Evolutionary conservation across 2,329 filamentous ascomycete genomes (phyloP).

Genomic region (Neonectria magnoliae): DNA sequence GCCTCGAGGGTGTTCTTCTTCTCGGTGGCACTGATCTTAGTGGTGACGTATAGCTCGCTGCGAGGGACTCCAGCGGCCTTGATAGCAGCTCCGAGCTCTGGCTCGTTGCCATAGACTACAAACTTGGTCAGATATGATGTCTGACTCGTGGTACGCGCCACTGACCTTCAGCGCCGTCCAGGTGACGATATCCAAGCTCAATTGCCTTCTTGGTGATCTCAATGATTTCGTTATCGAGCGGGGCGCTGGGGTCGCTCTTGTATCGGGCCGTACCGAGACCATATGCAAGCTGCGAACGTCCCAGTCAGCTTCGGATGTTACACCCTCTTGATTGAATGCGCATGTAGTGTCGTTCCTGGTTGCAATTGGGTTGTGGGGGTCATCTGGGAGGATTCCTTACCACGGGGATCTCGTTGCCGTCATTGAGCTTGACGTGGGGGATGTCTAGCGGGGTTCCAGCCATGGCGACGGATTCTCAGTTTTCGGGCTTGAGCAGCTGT

Average conservation of each 20-base stretch:
- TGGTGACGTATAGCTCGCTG: conserved; percentile 74
- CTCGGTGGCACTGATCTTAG: conserved; percentile 60
- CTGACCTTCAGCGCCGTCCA: conserved; percentile 78
- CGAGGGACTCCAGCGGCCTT: conserved; percentile 72
- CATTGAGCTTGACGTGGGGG: conserved; percentile 74
- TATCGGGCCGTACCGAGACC: conserved; percentile 76
- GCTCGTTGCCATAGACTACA: conserved; percentile 71
- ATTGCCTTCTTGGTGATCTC: conserved; percentile 69
- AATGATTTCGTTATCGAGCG: conserved; percentile 65
- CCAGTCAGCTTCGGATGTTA: not conserved
- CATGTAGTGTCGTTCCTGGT: not conserved
- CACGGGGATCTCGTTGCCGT: conserved; percentile 78
- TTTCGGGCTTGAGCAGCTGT: not conserved
- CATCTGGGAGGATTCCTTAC: conserved; percentile 50
- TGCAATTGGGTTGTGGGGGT: not conserved
- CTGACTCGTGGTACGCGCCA: not conserved
- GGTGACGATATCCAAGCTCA: conserved; percentile 74
- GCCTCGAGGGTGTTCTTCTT: conserved; percentile 58
- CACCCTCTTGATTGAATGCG: not conserved
- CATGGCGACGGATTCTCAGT: conserved; percentile 21
- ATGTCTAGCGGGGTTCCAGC: conserved; percentile 45
- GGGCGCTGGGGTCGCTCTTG: conserved; percentile 60
- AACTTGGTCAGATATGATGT: not conserved
- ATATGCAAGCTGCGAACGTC: conserved; percentile 68
- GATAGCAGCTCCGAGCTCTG: conserved; percentile 77